Conservation (phyloP, 768 basidiomycete species). For the Leucosporidium scottii region DNA sequence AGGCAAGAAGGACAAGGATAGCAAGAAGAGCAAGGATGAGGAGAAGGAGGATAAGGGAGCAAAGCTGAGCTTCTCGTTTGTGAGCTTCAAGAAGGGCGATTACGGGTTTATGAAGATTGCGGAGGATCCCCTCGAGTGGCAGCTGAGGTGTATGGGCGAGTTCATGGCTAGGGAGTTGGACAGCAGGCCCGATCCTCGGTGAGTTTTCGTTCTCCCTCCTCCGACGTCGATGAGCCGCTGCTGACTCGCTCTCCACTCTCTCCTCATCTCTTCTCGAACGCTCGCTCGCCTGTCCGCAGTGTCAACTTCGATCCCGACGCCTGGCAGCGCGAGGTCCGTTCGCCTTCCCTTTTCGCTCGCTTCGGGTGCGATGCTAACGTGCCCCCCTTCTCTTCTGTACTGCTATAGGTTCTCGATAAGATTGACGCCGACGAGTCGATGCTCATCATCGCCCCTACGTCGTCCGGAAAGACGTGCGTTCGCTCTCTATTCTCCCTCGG, state of each 20-base stretch:
- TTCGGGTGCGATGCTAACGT: no score
- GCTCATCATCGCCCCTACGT: conserved; percentile 51
- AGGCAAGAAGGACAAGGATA: conserved; percentile 30
- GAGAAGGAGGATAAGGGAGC: conserved; percentile 7
- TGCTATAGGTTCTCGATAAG: conserved; percentile 54
- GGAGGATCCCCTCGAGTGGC: conserved; percentile 59
- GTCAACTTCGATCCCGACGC: conserved; percentile 62
- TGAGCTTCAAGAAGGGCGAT: conserved; percentile 45
- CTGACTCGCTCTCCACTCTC: no score
- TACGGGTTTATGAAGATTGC: conserved; percentile 42
- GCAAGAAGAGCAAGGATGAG: conserved; percentile 28
- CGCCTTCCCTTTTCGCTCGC: no score
- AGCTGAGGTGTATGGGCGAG: conserved; percentile 61
- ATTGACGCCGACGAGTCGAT: conserved; percentile 57
- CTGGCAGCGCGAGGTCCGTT: conserved; percentile 51
- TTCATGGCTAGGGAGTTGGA: conserved; percentile 70
- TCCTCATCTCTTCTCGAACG: not conserved
- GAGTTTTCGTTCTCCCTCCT: not conserved
- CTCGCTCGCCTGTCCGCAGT: conserved; percentile 37
- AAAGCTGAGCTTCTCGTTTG: conserved; percentile 51
- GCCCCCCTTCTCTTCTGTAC: no score
- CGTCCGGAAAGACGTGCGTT: conserved; percentile 61
- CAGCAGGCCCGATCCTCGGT: conserved; percentile 48
- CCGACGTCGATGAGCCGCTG: not conserved
- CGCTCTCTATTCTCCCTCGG: conserved; percentile 42